Evolutionary conservation across 805 yeast species (phyloP).

Genomic region (Pichia insulana): DNA sequence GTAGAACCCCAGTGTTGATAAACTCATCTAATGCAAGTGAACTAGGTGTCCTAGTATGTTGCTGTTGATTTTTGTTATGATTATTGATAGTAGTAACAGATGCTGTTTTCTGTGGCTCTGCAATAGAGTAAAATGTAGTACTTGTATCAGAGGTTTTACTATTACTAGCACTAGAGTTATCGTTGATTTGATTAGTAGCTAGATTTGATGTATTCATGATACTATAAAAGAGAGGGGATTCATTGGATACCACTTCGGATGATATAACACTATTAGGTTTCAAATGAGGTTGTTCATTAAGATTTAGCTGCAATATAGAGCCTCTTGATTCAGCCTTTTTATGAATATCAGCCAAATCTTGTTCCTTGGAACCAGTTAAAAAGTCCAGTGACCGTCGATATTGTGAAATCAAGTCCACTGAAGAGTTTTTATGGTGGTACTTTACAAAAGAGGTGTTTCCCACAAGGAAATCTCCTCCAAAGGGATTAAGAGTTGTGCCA

Average conservation of each 20-base stretch:
- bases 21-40: constrained; percentile 23
- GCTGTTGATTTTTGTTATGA: constrained; percentile 13
- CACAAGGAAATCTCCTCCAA: neutral
- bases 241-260: neutral
- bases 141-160: neutral
- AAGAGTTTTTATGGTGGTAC: constrained; percentile 3
- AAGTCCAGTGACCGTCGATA: constrained; percentile 8
- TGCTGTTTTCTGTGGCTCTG: constrained; percentile 19
- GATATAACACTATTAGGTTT: neutral
- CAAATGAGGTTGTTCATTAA: neutral
- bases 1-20: constrained; percentile 19
- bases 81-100: constrained; percentile 6
- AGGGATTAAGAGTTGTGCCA: constrained; percentile 4
- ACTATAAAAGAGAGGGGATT: neutral
- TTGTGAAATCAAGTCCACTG: constrained; percentile 8
- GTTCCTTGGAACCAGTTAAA: neutral
- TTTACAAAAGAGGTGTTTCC: constrained; percentile 1
- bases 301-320: constrained; percentile 7
- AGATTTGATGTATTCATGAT: neutral
- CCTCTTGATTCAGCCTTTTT: constrained; percentile 5
- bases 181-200: neutral
- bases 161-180: neutral
- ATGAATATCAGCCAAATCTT: neutral
- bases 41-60: constrained; percentile 20
- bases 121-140: constrained; percentile 10